Conservation (phyloP, 2,329 filamentous ascomycete genomes). For the Camillea tinctor region DNA sequence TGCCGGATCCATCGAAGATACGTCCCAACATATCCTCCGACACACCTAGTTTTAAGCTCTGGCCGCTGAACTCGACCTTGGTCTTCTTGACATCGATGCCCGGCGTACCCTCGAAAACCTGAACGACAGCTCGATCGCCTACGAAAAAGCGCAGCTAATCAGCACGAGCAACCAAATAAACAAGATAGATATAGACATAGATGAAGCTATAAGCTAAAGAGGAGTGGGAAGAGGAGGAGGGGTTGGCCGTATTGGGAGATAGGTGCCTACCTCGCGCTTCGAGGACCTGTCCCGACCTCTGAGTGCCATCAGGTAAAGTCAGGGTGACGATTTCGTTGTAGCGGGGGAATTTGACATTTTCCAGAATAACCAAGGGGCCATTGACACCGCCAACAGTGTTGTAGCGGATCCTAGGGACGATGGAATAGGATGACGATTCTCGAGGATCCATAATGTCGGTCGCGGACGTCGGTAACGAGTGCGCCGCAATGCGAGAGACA, state of each 20-base stretch:
- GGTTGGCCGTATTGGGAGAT: too few relatives aligned
- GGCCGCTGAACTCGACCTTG: conserved; percentile 93
- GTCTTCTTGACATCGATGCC: conserved; percentile 99
- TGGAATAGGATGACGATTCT: conserved; percentile 59
- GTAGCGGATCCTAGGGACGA: conserved; percentile 73
- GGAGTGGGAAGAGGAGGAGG: not conserved
- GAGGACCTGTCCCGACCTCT: conserved; percentile 91
- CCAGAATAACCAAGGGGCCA: conserved; percentile 93
- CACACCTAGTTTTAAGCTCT: conserved; percentile 97
- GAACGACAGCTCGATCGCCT: conserved; percentile 93
- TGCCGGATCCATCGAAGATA: conserved; percentile 96
- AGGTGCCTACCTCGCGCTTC: conserved; percentile 81
- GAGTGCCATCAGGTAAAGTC: conserved; percentile 91
- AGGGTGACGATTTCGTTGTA: conserved; percentile 98
- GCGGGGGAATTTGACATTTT: conserved; percentile 97
- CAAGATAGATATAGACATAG: too few relatives aligned
- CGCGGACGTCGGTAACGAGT: conserved; percentile 1
- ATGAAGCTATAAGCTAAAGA: not conserved
- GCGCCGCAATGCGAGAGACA: conserved; percentile 1
- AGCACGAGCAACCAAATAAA: conserved; percentile 4
- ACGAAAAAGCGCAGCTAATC: conserved; percentile 18
- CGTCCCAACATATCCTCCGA: conserved; percentile 99
- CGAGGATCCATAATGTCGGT: conserved; percentile 47
- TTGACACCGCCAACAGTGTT: conserved; percentile 99
- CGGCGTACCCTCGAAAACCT: conserved; percentile 96